Percentiles rank a stretch among this genome's conserved stretches.
These are phyloP conservation scores for Pythium phragmiticola DNA, from an alignment of 352 stramenopile genomes.

Conservation along the genomic window DNA sequence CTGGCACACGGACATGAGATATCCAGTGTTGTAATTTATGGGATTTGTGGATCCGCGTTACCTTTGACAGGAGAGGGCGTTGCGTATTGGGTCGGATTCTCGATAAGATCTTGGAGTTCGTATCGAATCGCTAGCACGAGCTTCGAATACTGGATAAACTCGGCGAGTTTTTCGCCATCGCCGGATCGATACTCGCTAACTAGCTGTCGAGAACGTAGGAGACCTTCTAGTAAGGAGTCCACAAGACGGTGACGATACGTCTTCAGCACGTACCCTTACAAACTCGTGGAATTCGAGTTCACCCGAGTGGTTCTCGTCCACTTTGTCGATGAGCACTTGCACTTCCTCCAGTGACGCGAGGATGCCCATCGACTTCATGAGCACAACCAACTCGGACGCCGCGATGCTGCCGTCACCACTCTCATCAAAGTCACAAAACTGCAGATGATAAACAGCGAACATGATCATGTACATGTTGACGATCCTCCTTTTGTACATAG, in stretches of 20 bases:
- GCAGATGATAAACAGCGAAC: neutral
- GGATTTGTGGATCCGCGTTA: conserved; percentile 8
- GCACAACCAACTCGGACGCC: conserved; percentile 42
- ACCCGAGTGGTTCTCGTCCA: conserved; percentile 68
- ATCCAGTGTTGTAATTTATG: neutral
- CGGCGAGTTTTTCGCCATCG: conserved; percentile 54
- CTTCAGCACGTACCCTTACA: conserved; percentile 39
- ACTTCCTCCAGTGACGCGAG: conserved; percentile 47
- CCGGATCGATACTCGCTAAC: conserved; percentile 62
- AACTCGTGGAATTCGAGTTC: conserved; percentile 71
- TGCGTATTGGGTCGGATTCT: conserved; percentile 32
- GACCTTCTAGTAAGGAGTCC: neutral
- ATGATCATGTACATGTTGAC: no score
- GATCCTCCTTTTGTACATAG: neutral
- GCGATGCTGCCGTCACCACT: conserved; percentile 65
- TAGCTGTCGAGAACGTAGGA: conserved; percentile 29
- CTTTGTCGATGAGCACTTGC: conserved; percentile 62
- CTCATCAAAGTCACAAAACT: conserved; percentile 74
- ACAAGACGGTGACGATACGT: neutral
- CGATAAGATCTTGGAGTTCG: conserved; percentile 39
- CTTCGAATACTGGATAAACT: conserved; percentile 69
- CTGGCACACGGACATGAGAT: neutral
- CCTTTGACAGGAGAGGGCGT: conserved; percentile 42
- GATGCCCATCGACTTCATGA: conserved; percentile 74
- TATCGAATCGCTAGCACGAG: conserved; percentile 47